A percentile compares a stretch with the other conserved stretches of the same genome.
These are phyloP conservation scores for Mycena venus DNA, from an alignment of 768 basidiomycete species.

Conservation along the genomic window DNA sequence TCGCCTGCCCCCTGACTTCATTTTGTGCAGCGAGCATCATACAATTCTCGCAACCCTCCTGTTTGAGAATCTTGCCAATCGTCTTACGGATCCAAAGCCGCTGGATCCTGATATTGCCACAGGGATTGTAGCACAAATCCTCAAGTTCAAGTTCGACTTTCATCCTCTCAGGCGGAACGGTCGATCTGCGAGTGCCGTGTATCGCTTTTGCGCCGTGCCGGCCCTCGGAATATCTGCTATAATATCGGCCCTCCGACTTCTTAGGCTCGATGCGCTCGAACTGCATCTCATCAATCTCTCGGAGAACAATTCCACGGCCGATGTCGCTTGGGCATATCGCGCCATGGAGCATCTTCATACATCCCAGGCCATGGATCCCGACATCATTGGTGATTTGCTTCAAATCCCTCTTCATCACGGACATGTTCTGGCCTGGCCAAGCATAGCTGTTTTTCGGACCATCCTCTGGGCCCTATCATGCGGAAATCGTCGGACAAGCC, in stretches of 20 bases:
- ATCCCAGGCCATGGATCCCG: not conserved
- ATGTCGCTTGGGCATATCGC: not conserved
- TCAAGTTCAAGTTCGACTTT: not conserved
- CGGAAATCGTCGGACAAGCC: not conserved
- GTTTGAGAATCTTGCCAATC: not conserved
- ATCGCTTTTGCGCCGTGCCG: not conserved
- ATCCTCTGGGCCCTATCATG: not conserved
- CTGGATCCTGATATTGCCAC: not conserved
- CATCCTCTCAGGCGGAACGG: not conserved
- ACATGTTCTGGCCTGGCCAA: not conserved
- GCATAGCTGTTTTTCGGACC: not conserved
- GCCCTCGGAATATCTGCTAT: not conserved
- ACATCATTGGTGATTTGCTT: not conserved
- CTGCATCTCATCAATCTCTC: not conserved
- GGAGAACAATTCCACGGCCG: not conserved
- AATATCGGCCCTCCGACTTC: not conserved
- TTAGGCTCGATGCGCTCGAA: not conserved
- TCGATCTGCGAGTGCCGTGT: not conserved
- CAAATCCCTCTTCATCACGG: not conserved
- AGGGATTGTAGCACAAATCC: not conserved
- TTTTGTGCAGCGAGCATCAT: not conserved
- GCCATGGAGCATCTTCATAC: not conserved
- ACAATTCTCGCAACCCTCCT: not conserved
- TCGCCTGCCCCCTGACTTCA: not conserved
- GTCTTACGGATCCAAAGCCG: not conserved